phyloP scores from a whole-genome alignment of 2,329 filamentous ascomycete genomes.

The Aspergillus tanneri region DNA sequence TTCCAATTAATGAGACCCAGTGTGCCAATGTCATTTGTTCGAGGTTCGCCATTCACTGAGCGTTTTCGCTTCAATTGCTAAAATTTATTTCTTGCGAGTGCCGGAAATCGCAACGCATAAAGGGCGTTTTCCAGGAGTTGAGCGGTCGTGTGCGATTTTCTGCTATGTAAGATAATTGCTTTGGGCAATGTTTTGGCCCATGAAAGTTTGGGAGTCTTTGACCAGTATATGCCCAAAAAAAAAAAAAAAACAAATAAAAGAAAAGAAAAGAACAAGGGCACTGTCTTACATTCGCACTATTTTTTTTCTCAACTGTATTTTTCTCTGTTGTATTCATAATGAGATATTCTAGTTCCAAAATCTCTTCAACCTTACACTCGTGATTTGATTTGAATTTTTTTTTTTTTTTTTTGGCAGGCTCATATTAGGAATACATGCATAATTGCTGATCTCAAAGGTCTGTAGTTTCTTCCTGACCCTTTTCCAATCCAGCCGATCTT shows the following conservation, averaged over 20 bases:
- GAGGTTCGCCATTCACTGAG: background rate
- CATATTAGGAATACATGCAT: too few species aligned
- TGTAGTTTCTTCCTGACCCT: background rate
- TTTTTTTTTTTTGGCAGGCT: too few species aligned
- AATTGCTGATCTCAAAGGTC: constrained; percentile 1
- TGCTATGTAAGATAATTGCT: constrained; percentile 15
- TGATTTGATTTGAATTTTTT: too few species aligned
- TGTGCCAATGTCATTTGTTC: background rate
- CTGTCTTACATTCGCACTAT: too few species aligned
- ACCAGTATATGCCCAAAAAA: background rate
- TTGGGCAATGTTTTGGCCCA: constrained; percentile 1
- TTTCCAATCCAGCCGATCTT: constrained; percentile 21
- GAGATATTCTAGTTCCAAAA: too few species aligned
- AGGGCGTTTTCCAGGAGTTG: constrained; percentile 15
- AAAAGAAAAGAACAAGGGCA: background rate
- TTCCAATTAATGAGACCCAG: background rate
- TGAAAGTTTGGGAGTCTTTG: background rate
- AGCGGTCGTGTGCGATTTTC: background rate
- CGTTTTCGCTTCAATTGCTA: background rate
- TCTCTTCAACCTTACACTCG: too few species aligned
- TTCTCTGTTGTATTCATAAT: too few species aligned
- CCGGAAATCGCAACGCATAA: constrained; percentile 11
- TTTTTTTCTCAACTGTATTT: too few species aligned
- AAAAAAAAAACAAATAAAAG: background rate
- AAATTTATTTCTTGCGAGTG: background rate